These are phyloP conservation scores for Gentiana macrophylla DNA, from an alignment of 257 asterid genomes.

Conservation along the genomic window DNA sequence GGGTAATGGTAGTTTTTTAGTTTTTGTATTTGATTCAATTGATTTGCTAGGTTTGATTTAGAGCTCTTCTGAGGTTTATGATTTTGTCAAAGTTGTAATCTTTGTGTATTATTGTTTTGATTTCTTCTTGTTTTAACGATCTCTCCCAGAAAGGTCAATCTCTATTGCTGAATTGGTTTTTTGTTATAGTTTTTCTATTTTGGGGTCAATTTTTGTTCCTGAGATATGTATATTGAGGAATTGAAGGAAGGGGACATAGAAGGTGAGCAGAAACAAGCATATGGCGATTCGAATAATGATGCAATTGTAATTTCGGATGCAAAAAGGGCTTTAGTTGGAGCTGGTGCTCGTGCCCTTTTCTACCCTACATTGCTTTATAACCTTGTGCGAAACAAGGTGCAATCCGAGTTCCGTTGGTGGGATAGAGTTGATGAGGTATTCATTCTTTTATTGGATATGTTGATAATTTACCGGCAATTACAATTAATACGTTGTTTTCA, in stretches of 20 bases:
- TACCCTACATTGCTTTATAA: constrained; percentile 89
- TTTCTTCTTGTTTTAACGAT: background rate
- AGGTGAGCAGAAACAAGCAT: constrained; percentile 26
- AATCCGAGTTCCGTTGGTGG: constrained; percentile 96
- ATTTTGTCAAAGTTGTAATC: no score
- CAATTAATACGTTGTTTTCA: no score
- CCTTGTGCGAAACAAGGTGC: constrained; percentile 75
- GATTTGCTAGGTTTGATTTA: constrained; percentile 4
- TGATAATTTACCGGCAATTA: no score
- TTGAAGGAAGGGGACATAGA: constrained; percentile 13
- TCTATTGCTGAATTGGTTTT: constrained; percentile 8
- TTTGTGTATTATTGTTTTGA: no score
- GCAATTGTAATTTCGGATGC: constrained; percentile 47
- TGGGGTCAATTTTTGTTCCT: constrained; percentile 6
- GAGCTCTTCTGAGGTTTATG: background rate
- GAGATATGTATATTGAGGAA: constrained; percentile 64
- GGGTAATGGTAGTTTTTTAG: no score
- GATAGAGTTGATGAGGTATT: constrained; percentile 89
- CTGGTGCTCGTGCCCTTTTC: constrained; percentile 91
- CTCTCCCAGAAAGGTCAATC: background rate
- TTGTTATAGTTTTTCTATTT: constrained; percentile 3
- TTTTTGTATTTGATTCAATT: constrained; percentile 1
- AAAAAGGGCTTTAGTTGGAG: constrained; percentile 79
- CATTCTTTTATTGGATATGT: background rate
- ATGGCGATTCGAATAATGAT: constrained; percentile 28